Base-by-base conservation (phyloP, 768 basidiomycete genomes). In the Strobilomyces confusus region DNA sequence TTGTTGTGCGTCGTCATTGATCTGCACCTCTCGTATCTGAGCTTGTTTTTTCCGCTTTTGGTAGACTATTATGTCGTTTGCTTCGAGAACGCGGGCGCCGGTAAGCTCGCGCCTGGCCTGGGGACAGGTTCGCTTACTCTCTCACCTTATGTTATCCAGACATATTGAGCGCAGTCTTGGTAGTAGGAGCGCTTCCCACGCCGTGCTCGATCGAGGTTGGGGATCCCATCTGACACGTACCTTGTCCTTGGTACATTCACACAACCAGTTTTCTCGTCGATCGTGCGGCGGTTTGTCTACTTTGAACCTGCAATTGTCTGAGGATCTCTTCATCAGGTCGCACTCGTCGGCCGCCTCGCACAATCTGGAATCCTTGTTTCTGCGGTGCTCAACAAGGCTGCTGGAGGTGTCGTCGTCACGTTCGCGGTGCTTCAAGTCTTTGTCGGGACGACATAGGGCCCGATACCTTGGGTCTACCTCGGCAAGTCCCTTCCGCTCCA, bases 401-500 rank as follows among this genome's bases (percentile, higher is more conserved):
- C 83, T 45, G 86, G 87, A 41, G 80, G 85, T 52, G 76, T 78
- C 0, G 72, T 89, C 33, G 87, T 92, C 56, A 78, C 87, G 0
- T 89, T 90, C 60, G 89, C 86, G 0, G 79, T 90, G n/a, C 69
- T 89, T 23, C 87, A 90, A 48, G 85, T 91, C 25, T 81, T 84
- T 59, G 77, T 79, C 11, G 81, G 80, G 2, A 78, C 84, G 55
- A 89, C 87, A 72, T 90, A 87, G 87, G 87, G 87, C 13, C 84
- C 86, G 8, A 84, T 80, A 32, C 86, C 85, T 58, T 84, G 82
- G 82, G 87, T 87, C 7, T 87, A 87, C 61, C 78, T 88, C 30
- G 86, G 86, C 48, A 87, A 90, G 73, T 84, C 82, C 19, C 91
- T 90, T 79, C 89, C 88, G 14, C 80, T 91, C 22, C 79, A 88